Evolutionary conservation across 345 rosid species (phyloP).

Genomic region (Linum tenue): DNA sequence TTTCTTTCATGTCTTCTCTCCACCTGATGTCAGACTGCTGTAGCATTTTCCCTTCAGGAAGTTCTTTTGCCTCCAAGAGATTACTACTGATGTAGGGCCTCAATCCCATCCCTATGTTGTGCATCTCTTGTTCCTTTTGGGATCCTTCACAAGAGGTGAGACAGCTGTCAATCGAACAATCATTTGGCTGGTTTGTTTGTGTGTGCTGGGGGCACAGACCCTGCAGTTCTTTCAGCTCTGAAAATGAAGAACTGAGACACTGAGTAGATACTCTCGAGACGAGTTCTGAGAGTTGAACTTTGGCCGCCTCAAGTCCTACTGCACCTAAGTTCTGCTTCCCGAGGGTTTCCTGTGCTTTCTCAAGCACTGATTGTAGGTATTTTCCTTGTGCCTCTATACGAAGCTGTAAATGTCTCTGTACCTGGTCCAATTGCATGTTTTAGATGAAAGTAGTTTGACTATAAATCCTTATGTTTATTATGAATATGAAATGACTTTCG

Average conservation of each 20-base stretch:
- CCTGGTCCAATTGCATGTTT: constrained; percentile 24
- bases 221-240: constrained; percentile 57
- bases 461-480: no score
- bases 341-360: constrained; percentile 31
- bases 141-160: constrained; percentile 69
- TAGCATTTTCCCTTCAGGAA: constrained; percentile 30
- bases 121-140: constrained; percentile 55
- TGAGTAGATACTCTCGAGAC: constrained; percentile 33
- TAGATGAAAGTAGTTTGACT: background rate
- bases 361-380: constrained; percentile 26
- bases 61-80: constrained; percentile 39
- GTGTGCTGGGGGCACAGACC: constrained; percentile 44
- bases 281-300: constrained; percentile 26
- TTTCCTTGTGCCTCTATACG: constrained; percentile 31
- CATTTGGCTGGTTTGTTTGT: constrained; percentile 44
- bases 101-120: constrained; percentile 41
- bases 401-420: constrained; percentile 29
- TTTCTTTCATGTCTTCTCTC: constrained; percentile 37
- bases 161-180: constrained; percentile 83
- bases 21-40: constrained; percentile 49
- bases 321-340: constrained; percentile 28
- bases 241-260: constrained; percentile 53
- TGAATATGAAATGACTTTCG: background rate
- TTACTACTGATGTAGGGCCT: constrained; percentile 37
- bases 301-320: constrained; percentile 24